These are phyloP conservation scores for Ploettnerulaceae sp. DNA, from an alignment of 2,329 filamentous ascomycete genomes.

Conservation along the genomic window DNA sequence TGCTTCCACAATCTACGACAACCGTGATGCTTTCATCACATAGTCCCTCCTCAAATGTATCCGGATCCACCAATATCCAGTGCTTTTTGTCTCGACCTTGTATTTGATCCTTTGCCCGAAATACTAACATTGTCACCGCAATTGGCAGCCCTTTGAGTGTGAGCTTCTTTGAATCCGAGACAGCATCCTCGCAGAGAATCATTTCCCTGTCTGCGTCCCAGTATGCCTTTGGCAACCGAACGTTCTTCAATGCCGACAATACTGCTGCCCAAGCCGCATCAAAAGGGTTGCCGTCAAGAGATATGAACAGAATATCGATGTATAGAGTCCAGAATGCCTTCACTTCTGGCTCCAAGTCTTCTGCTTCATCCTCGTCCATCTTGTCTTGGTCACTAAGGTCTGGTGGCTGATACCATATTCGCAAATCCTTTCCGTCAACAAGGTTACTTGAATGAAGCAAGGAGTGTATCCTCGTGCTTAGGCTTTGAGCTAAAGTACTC, in stretches of 20 bases:
- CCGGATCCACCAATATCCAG: constrained; percentile 85
- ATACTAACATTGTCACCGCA: constrained; percentile 72
- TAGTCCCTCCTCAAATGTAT: constrained; percentile 81
- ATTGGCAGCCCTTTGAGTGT: constrained; percentile 64
- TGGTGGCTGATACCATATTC: constrained; percentile 61
- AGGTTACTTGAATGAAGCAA: constrained; percentile 68
- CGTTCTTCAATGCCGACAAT: constrained; percentile 73
- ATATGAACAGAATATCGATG: constrained; percentile 92
- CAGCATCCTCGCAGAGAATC: constrained; percentile 66
- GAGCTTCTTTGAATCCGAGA: constrained; percentile 51
- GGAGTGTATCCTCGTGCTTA: constrained; percentile 71
- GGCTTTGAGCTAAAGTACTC: constrained; percentile 71
- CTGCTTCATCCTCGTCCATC: constrained; percentile 35
- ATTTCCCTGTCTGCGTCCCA: constrained; percentile 81
- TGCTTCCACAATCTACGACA: constrained; percentile 59
- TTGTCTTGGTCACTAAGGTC: constrained; percentile 44
- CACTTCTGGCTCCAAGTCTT: constrained; percentile 43
- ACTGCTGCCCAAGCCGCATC: constrained; percentile 86
- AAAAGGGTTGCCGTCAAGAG: constrained; percentile 85
- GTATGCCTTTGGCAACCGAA: constrained; percentile 68
- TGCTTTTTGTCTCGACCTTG: constrained; percentile 47
- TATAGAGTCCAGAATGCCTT: constrained; percentile 95
- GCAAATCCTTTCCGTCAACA: constrained; percentile 60
- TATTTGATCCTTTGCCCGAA: constrained; percentile 51
- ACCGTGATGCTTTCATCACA: constrained; percentile 81